Base-by-base conservation (phyloP, 352 stramenopile genomes). In the Globisporangium acanthophoron region DNA sequence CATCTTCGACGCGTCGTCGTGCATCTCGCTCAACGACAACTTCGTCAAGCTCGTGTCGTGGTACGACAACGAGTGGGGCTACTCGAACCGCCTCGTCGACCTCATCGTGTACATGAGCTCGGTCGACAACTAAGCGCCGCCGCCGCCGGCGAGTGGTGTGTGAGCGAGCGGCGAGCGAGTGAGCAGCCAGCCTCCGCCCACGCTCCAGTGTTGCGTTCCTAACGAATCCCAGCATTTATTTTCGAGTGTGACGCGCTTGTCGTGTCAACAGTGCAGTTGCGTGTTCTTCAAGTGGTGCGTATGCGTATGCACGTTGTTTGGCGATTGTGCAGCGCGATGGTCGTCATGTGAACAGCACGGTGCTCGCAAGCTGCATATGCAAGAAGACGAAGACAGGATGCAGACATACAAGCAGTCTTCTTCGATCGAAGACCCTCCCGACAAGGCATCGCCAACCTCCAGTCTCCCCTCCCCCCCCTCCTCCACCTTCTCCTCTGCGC, bases 41-140 rank as follows among this genome's bases (percentile, higher is more conserved):
- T 98, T 98, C 71, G 90, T 98, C 54, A 98, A 98, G 85, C 86
- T 98, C 62, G 74, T 98, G 41, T 96, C 85, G 47, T 97, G 91
- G 90, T 98, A 97, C 71, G 90, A 98, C 70, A 97, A 97, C 61
- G 90, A 98, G 71, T 95, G 80, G 67, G 92, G 93, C 62, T 98
- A 98, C 75, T 96, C 86, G 48, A 94, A 94, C 67, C 83, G 91
- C 54, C 73, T 97, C 20, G 67, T 98, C 44, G 73, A 82, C 64
- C 52, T 82, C n/a, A 54, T 77, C 51, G 52, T 77, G 46, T 70
- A 76, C 73, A 82, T 82, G 73, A 62, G 60, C 49, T 65, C 67
- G 33, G 59, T 79, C 54, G 73, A 82, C 73, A 79, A 79, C 55
- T 78, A 75, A 57, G 37, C 37, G 39, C n/a, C 44, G 0, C 24